These are phyloP conservation scores for Colletotrichum sp. DNA, from an alignment of 2,329 filamentous ascomycete genomes.

Conservation along the genomic window DNA sequence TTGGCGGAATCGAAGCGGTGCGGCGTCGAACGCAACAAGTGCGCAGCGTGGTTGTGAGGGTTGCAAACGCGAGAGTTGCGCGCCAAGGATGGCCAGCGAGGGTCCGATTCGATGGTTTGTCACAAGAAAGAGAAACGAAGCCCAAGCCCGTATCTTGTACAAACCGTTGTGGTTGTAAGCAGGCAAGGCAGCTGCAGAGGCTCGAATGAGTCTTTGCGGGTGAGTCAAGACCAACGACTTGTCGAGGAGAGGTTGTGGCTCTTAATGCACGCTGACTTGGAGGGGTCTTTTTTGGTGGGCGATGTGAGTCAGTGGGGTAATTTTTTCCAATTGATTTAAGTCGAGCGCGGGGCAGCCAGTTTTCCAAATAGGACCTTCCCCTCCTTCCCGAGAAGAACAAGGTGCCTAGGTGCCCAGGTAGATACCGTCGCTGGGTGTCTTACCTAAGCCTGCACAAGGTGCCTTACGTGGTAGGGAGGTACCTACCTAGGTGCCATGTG, in stretches of 20 bases:
- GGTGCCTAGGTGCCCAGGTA: too few relatives aligned
- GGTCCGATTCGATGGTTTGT: background rate
- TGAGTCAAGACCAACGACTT: background rate
- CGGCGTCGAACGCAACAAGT: background rate
- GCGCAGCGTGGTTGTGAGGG: background rate
- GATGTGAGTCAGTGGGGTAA: constrained; percentile 20
- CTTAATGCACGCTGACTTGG: background rate
- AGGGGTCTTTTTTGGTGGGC: constrained; percentile 11
- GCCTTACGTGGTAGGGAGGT: background rate
- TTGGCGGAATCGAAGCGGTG: constrained; percentile 6
- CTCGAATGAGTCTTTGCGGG: background rate
- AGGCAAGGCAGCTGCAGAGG: background rate
- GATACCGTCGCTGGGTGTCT: background rate
- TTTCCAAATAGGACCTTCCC: background rate
- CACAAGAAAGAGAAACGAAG: background rate
- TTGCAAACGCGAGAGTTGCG: background rate
- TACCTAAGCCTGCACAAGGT: background rate
- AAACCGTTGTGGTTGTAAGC: background rate
- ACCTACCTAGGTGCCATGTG: background rate
- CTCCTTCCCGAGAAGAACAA: background rate
- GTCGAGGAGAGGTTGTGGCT: background rate
- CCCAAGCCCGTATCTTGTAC: background rate
- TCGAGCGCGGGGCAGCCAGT: constrained; percentile 11
- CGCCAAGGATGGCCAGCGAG: background rate
- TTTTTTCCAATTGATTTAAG: constrained; percentile 12